Evolutionary conservation across 805 yeast genomes (phyloP).

Genomic region (Trichomonascus vanleenenianus): DNA sequence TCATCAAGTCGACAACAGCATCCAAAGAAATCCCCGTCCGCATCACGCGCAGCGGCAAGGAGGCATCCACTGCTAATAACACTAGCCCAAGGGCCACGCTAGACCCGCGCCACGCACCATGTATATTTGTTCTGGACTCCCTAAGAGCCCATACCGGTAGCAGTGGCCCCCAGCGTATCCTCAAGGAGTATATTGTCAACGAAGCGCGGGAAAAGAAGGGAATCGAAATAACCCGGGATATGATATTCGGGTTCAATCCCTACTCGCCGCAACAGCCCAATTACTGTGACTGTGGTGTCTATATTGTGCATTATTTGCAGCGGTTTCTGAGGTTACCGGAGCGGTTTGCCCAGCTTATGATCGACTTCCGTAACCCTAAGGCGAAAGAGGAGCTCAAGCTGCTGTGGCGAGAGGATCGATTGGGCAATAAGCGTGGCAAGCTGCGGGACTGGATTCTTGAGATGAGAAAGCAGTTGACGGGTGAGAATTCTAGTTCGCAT

Average conservation of each 20-base stretch:
- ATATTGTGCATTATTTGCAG: slow-evolving; percentile 52
- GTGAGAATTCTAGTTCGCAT: neutral
- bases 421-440: neutral
- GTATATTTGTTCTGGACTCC: slow-evolving; percentile 67
- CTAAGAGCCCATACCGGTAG: slow-evolving; percentile 30
- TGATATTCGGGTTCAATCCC: slow-evolving; percentile 42
- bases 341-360: slow-evolving; percentile 15
- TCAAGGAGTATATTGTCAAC: slow-evolving; percentile 51
- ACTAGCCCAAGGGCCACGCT: slow-evolving; percentile 1
- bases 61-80: neutral
- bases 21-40: neutral
- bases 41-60: neutral
- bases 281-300: slow-evolving; percentile 91
- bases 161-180: slow-evolving; percentile 32
- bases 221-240: slow-evolving; percentile 37
- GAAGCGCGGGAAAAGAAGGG: slow-evolving; percentile 62
- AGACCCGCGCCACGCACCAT: slow-evolving; percentile 21
- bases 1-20: neutral
- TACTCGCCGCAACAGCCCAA: slow-evolving; percentile 79
- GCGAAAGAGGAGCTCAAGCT: slow-evolving; percentile 3
- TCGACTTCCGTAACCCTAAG: slow-evolving; percentile 4
- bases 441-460: neutral
- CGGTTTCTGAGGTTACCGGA: slow-evolving; percentile 24
- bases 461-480: neutral
- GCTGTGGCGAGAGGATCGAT: neutral